Base-by-base conservation (phyloP, 306 rosid genomes). In the Hippophae tibetana region DNA sequence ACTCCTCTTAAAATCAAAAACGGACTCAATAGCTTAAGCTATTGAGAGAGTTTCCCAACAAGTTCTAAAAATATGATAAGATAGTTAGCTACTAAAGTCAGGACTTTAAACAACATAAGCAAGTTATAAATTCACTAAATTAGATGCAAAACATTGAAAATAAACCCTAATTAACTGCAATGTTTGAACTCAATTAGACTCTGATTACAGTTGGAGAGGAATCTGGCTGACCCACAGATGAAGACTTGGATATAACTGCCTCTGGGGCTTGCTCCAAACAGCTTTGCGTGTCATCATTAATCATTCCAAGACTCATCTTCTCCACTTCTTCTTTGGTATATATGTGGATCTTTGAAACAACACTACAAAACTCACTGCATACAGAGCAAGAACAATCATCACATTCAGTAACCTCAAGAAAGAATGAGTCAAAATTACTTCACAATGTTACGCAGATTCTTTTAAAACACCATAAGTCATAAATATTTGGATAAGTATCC, bases 171-270 rank as follows among this genome's bases (percentile, higher is more conserved):
- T 31, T 4, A 31, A 31, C 38, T 31, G 38, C 62, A 74, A 56
- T 59, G 57, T 65, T 50, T 26, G 42, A 47, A 51, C 49, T 9
- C 54, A 58, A 65, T 76, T 68, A 85, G 62, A 74, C 79, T 72
- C 95, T 74, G 70, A 75, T 69, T 50, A 67, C 83, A 2, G 92
- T 83, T 9, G 96, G 87, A 63, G 98, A 83, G 58, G 84, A 85
- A 74, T 87, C 96, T 8, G 95, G 96, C 72, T 87, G 92, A 50
- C 96, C 81, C 56, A 90, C 95, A 6, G 98, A 85, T 43, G 96
- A 90, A 23, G 98, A 90, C 68, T 90, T 90, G 1, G 98, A 90
- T 52, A 64, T 64, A 18, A 78, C 69, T n/a, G n/a, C n/a, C n/a
- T n/a, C n/a, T 7, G 92, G 87, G 55, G 89, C 82, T 69, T 90